Base-by-base conservation (phyloP, 2,329 filamentous ascomycete genomes). In the Volutella citrinella region DNA sequence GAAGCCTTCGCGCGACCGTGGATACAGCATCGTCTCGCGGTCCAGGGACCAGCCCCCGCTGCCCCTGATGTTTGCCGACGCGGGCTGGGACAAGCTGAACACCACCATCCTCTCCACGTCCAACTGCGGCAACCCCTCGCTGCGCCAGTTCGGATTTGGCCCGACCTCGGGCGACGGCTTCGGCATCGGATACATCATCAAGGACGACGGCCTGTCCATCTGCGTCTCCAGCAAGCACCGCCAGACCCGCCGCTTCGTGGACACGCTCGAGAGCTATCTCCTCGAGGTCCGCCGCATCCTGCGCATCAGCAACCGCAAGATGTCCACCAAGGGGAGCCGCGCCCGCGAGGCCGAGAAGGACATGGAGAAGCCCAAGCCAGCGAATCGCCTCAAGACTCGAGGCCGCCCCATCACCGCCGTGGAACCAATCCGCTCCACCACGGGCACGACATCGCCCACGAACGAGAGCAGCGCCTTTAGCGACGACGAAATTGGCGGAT, bases 141-240 rank as follows among this genome's bases (percentile, higher is more conserved):
- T 98, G 13, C 82, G 93, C 3, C 91, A 97, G 52, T 98, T 98
- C 53, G 93, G 93, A 5, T 98, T 98, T 57, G 93, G 93, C 0
- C 93, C 93, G 3, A 95, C 91, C 0, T 91, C 87, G 1, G 91
- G 82, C 3, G 89, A 96, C 47, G 93, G 93, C 0, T 97, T 97
- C 56, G 93, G 93, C 19, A 96, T 98, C 36, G 93, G 93, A 4
- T 98, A 98, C 67, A 97, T 98, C 54, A 96, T 98, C 75, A 98
- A 98, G 64, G 61, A 64, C 17, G 60, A 63, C 13, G 77, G 80
- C 30, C 86, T 97, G 41, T 88, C 83, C 28, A 91, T 98, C 42
- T 97, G 93, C 61, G 89, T 90, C 1, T 86, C 84, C 11, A 93
- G 85, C 54, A 96, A 96, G 65, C 93, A 98, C 60, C 72, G 93